Evolutionary conservation across 768 basidiomycete genomes (phyloP), one percentile per base, ranked within the genome.

Genomic region (Tulasnella calospora): DNA sequence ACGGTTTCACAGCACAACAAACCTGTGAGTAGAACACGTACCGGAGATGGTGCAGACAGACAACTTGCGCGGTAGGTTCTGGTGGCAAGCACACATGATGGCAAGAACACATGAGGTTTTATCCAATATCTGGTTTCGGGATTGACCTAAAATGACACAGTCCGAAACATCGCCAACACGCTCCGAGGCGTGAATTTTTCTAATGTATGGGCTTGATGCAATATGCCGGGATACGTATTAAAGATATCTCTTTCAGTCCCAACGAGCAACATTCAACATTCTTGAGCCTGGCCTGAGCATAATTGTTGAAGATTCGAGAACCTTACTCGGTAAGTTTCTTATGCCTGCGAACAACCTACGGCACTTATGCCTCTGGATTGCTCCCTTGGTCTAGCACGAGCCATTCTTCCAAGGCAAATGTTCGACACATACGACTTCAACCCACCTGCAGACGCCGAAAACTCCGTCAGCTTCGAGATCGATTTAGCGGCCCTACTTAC

Each of bases 401-500:
- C 95, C 47, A 98, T 91, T 83, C 90, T 97, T 40, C 92, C 92
- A 79, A 83, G 88, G 13, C 88, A 89, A 73, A 87, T 94, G 38
- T 98, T 98, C 84, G 90, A 94, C 80, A 90, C 93, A 83, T 98
- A 91, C 84, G 82, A 83, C 17, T 97, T 91, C 84, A 84, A 86
- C 51, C 87, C 90, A 13, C 73, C 70, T 10, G 36, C 40, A 9
- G 81, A 82, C 21, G 81, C 82, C 74, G 79, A 78, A 33, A 80
- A 83, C 41, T 71, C 78, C 61, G 85, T 85, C 2, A 87, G 89
- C 0, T 93, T 98, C 82, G 94, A 96, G 83, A 88, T 99, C 77
- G 92, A 92, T 2, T 89, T 99, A 51, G 89, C 90, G 83, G 92
- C 91, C 3, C 85, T 98, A 73, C 89, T 98, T 79, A 95, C 98